A percentile compares a stretch with the other conserved stretches of the same genome.
These are phyloP conservation scores for sunflower (Helianthus annuus) DNA, from an alignment of 129 eudicot species.

Conservation along the genomic window HanXRQr2.0-SUNRISE NC_035437.2:155405690-155406189, in stretches of 20 bases:
- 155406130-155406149: neutral
- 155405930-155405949: conserved; percentile 33
- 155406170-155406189: neutral
- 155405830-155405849: conserved; percentile 74
- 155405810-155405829: conserved; percentile 84
- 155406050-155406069: conserved; percentile 38
- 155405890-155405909: conserved; percentile 7
- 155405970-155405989: conserved; percentile 21
- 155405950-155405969: conserved; percentile 31
- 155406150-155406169: conserved; percentile 1
- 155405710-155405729: conserved; percentile 87
- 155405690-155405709: conserved; percentile 90
- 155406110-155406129: neutral
- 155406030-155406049: conserved; percentile 25
- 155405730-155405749: conserved; percentile 82
- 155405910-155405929: conserved; percentile 22
- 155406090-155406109: conserved; percentile 40
- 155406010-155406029: conserved; percentile 24
- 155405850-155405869: conserved; percentile 33
- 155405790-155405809: conserved; percentile 76
- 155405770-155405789: conserved; percentile 86
- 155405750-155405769: conserved; percentile 84
- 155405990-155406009: conserved; percentile 16
- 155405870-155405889: conserved; percentile 25
- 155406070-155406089: conserved; percentile 29